Conservation (phyloP, 83 land plant species). For the Thuja plicata region DNA sequence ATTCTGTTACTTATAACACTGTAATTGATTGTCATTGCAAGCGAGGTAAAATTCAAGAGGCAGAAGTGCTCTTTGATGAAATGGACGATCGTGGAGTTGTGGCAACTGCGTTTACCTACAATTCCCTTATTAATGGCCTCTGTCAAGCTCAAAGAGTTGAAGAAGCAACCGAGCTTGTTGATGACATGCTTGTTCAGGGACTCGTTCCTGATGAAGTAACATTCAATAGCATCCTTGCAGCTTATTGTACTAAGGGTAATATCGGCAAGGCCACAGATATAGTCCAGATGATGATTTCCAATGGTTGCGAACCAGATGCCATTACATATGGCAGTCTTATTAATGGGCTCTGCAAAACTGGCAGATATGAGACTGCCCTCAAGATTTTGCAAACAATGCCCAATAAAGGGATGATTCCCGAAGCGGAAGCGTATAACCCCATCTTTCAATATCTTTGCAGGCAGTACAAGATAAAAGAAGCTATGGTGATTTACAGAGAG, state of each 20-base stretch:
- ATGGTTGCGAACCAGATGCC: conserved; percentile 59
- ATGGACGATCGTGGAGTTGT: conserved; percentile 49
- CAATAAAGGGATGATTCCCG: conserved; percentile 47
- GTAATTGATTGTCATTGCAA: conserved; percentile 63
- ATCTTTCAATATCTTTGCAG: conserved; percentile 49
- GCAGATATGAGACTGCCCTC: conserved; percentile 47
- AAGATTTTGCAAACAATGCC: conserved; percentile 47
- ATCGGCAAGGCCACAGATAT: conserved; percentile 56
- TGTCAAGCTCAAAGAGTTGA: conserved; percentile 47
- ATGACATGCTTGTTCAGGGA: conserved; percentile 70
- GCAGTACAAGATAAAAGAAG: conserved; percentile 35
- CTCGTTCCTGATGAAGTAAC: conserved; percentile 60
- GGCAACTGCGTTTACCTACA: conserved; percentile 41
- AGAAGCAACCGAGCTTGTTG: conserved; percentile 57
- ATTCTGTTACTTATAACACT: conserved; percentile 44
- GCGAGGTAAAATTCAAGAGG: conserved; percentile 61
- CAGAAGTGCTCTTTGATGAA: conserved; percentile 54
- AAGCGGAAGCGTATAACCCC: conserved; percentile 61
- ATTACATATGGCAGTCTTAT: conserved; percentile 66
- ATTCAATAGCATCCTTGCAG: conserved; percentile 49
- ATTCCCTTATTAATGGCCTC: conserved; percentile 54
- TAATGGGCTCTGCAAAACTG: conserved; percentile 55
- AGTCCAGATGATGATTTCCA: conserved; percentile 52
- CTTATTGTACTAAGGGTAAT: conserved; percentile 53
- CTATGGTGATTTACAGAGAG: conserved; percentile 56